These are phyloP conservation scores for Rhynchosporium graminicola DNA, from an alignment of 2,329 filamentous ascomycete species.

Conservation along the genomic window DNA sequence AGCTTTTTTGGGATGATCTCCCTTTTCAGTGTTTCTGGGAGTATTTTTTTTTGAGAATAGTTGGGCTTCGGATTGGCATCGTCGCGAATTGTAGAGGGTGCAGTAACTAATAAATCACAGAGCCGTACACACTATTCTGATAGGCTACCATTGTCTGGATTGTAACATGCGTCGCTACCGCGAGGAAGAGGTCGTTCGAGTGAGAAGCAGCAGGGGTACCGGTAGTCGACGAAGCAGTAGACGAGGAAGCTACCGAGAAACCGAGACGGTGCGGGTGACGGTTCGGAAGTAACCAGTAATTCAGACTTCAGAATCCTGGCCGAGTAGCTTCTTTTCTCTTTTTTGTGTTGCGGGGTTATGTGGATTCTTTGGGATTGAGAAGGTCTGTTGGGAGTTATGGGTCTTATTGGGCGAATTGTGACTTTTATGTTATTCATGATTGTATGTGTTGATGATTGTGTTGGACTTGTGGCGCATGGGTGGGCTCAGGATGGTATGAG, in stretches of 20 bases:
- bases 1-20: neutral
- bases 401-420: neutral
- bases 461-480: too few relatives aligned
- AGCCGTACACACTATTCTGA: neutral
- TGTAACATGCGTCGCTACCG: constrained; percentile 12
- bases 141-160: constrained; percentile 13
- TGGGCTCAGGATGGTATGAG: too few relatives aligned
- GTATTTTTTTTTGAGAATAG: too few relatives aligned
- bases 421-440: neutral
- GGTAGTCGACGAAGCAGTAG: constrained; percentile 5
- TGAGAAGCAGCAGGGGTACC: constrained; percentile 3
- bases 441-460: too few relatives aligned
- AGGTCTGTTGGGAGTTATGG: neutral
- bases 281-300: neutral
- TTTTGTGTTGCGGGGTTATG: neutral
- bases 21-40: too few relatives aligned
- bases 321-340: neutral
- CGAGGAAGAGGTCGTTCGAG: constrained; percentile 4
- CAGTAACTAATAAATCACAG: neutral
- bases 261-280: constrained; percentile 9
- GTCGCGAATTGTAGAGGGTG: neutral
- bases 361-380: neutral
- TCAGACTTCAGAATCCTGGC: neutral
- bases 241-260: constrained; percentile 11
- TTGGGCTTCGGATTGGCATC: too few relatives aligned